Evolutionary conservation across 2,329 filamentous ascomycete species (phyloP).

Genomic region (Stachybotrys echinatus): DNA sequence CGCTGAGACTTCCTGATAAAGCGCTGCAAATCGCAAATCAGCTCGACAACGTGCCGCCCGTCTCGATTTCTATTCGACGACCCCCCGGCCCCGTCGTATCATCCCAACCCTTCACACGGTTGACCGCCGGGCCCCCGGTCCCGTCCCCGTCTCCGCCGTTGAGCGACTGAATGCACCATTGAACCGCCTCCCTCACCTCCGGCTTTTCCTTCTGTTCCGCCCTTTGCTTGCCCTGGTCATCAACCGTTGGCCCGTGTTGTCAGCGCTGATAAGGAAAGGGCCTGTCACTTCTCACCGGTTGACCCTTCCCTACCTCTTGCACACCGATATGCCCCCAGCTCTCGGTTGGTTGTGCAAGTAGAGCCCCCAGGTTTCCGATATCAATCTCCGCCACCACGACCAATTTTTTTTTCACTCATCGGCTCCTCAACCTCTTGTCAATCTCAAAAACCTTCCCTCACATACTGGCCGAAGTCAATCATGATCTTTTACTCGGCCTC

Average conservation of each 20-base stretch:
- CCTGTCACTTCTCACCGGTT: neutral
- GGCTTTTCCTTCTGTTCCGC: too few species aligned
- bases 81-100: neutral
- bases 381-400: neutral
- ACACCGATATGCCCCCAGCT: neutral
- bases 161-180: too few species aligned
- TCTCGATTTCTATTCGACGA: constrained; percentile 2
- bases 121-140: neutral
- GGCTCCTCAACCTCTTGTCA: too few species aligned
- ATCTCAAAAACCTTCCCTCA: too few species aligned
- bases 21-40: neutral
- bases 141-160: neutral
- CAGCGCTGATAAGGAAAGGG: neutral
- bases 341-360: neutral
- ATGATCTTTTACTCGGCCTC: neutral
- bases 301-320: neutral
- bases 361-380: neutral
- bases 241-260: neutral
- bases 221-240: neutral
- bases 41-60: neutral
- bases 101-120: neutral
- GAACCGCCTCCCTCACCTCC: too few species aligned
- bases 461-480: too few species aligned
- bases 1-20: neutral
- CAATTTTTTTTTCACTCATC: neutral